These are phyloP conservation scores for Zhuliangozyma parablackwelliae DNA, from an alignment of 1,139 yeast genomes.

Conservation along the genomic window DNA sequence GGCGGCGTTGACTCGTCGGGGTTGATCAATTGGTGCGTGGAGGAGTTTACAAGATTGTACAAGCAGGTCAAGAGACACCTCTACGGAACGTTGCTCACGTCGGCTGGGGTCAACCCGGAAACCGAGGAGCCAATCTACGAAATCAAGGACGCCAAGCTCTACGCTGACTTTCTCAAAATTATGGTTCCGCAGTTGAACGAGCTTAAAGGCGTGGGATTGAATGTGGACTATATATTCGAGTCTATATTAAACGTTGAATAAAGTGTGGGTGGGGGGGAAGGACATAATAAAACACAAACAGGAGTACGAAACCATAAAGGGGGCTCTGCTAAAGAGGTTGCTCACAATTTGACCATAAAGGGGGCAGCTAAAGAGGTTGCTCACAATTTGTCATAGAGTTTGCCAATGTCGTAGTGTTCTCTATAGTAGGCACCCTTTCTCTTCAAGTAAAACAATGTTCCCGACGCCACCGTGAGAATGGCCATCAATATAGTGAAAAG, in stretches of 20 bases:
- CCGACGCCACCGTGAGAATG: constrained; percentile 42
- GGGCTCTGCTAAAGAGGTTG: too few relatives aligned
- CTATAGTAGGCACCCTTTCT: constrained; percentile 60
- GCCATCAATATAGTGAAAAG: constrained; percentile 65
- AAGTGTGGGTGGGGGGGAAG: background rate
- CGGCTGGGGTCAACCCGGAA: constrained; percentile 18
- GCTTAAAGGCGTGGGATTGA: constrained; percentile 64
- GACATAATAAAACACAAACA: too few relatives aligned
- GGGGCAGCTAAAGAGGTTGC: too few relatives aligned
- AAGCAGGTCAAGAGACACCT: constrained; percentile 62
- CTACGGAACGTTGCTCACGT: constrained; percentile 51
- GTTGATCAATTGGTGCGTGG: constrained; percentile 61
- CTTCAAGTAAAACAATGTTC: constrained; percentile 48
- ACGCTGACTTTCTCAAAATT: constrained; percentile 45
- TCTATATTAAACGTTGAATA: constrained; percentile 14
- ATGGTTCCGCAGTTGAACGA: constrained; percentile 58
- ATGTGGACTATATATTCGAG: constrained; percentile 61
- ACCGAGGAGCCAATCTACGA: constrained; percentile 22
- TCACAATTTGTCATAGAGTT: constrained; percentile 46
- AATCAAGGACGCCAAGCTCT: constrained; percentile 28
- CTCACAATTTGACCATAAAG: constrained; percentile 18
- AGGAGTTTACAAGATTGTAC: constrained; percentile 60
- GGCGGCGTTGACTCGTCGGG: constrained; percentile 39
- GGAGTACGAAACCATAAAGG: too few relatives aligned
- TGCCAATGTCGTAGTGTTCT: constrained; percentile 58